Evolutionary conservation across 352 stramenopile genomes (phyloP), one percentile per base, ranked within the genome.

Genomic region (Pythium aristosporum): DNA sequence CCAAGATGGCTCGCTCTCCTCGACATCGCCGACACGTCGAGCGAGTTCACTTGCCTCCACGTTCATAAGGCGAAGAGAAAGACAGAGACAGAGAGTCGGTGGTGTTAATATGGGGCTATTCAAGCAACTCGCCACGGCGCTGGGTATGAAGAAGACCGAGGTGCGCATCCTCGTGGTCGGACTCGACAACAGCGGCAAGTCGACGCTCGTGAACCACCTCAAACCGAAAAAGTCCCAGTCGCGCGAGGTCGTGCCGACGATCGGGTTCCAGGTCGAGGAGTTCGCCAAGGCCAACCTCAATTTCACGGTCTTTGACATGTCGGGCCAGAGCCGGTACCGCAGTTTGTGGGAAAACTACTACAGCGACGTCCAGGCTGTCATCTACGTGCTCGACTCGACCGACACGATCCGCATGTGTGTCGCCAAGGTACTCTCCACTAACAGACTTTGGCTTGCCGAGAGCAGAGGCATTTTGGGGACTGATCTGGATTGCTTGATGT

Each of bases 261-360:
- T 97, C 46, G 89, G 89, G 49, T 96, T 96, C 73, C 80, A 94
- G 62, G 88, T 96, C 49, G 88, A 97, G 65, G 79, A 94, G 63
- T 96, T 97, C 63, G 79, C 75, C 34, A 96, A 96, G 68, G 75
- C 89, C 61, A 96, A 96, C 68, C 65, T 96, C n/a, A 96, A 93
- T 63, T 97, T 97, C 56, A 96, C 89, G 13, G 80, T 96, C 15
- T 95, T 96, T 57, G 89, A 97, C 75, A 97, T 97, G 88, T 94
- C 83, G 2, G 89, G 89, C 11, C 77, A 94, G 76, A 89, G 80
- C 36, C 75, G 79, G 55, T 96, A 94, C 61, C 70, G 87, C 28
- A 88, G 73, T 54, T 73, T 96, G 28, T 96, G 87, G 87, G 84
- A 94, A 55, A 90, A 92, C 51, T 91, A 94, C 71, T 96, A 94